phyloP scores from a whole-genome alignment of 176 grass and related monocot species.

The Pontederia paniculata region DNA sequence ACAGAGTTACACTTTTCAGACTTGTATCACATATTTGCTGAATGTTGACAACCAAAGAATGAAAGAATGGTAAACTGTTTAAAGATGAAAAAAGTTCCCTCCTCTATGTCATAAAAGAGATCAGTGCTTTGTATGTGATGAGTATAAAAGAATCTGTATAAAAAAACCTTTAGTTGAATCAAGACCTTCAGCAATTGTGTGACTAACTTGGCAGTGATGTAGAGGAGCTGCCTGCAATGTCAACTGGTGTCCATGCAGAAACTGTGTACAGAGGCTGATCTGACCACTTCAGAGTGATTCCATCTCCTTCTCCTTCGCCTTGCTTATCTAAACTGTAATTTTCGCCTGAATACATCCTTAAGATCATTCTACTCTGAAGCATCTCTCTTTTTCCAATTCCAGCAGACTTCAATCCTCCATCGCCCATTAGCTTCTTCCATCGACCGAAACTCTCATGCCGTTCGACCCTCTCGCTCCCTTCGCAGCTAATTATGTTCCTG shows the following conservation, averaged over 20 bases:
- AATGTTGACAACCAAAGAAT: constrained; percentile 4
- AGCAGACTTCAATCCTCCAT: constrained; percentile 49
- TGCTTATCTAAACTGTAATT: constrained; percentile 52
- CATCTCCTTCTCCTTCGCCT: constrained; percentile 43
- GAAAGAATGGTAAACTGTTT: not conserved
- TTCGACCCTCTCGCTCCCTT: constrained; percentile 51
- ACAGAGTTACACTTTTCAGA: not conserved
- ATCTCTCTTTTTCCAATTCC: constrained; percentile 70
- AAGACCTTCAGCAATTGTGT: not conserved
- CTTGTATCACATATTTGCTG: not conserved
- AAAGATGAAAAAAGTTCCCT: not conserved
- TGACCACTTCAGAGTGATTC: constrained; percentile 66
- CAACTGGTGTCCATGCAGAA: constrained; percentile 49
- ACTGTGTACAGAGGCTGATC: constrained; percentile 75
- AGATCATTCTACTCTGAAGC: constrained; percentile 65
- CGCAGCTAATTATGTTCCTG: constrained; percentile 67
- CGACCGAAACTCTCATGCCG: constrained; percentile 57
- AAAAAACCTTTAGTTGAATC: not conserved
- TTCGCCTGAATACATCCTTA: constrained; percentile 56
- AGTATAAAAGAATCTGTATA: constrained; percentile 1
- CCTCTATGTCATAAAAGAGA: not conserved
- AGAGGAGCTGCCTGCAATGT: constrained; percentile 40
- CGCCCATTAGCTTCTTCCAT: constrained; percentile 68
- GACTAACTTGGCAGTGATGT: constrained; percentile 21
- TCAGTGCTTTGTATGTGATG: not conserved